Evolutionary conservation across 345 rosid genomes (phyloP), one percentile per base, ranked within the genome.

Genomic region (Brassica nigra): DNA sequence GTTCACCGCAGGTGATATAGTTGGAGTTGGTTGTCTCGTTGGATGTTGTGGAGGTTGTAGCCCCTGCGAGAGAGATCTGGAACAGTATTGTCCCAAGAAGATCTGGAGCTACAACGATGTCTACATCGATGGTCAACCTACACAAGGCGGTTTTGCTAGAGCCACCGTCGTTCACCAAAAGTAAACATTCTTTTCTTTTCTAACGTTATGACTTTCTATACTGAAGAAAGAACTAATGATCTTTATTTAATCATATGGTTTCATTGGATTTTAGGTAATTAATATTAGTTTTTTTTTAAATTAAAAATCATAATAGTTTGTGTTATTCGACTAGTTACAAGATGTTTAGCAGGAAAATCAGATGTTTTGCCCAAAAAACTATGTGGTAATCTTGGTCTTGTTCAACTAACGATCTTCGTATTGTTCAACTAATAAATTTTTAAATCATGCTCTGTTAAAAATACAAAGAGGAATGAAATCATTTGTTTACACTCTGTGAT

Each of bases 11-110:
- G 89, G 92, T 3, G 92, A 91, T 0, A 66, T 79, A 1, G 91
- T 93, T 0, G 93, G 97, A 12, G 89, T 89, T 44, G 98, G 95
- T 14, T 63, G 81, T 20, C 30, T 87, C 2, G 87, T 91, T 6
- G 90, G 90, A 47, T 85, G 89, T 23, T 90, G 95, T 70, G 84
- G 87, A 36, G 74, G 66, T 47, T 85, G 91, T 73, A 78, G 73
- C 1, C 85, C 88, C 0, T 89, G 91, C 80, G 75, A 85, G 36
- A 74, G 88, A 14, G 90, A 87, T 80, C 72, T 84, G 31, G 93
- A 89, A 79, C 91, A 88, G 49, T 89, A 88, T 68, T 89, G 90
- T 81, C 49, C 74, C 8, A 86, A 88, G 86, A 86, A 80, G 78
- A 88, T 91, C 15, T 84, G 83, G 84, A 83, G 89, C 15, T 89